phyloP scores from a whole-genome alignment of 768 basidiomycete species.

The Hypholoma fasciculare region DNA sequence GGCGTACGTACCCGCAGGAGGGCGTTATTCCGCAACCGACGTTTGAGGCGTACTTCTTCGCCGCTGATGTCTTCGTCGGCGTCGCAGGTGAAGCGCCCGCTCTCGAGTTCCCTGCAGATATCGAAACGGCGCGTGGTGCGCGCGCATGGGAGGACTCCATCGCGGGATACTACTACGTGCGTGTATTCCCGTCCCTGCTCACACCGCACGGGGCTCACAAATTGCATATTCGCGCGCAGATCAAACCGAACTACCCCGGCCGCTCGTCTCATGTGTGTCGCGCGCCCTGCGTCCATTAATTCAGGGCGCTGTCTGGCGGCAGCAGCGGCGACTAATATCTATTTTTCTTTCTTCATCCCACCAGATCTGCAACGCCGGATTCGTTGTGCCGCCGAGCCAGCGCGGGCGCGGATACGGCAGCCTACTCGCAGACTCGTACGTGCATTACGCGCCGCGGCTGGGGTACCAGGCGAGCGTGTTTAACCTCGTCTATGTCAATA shows the following conservation, averaged over 20 bases:
- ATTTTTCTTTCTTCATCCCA: neutral
- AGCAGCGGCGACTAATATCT: slow-evolving; percentile 5
- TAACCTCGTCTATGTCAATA: slow-evolving; percentile 90
- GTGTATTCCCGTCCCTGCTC: slow-evolving; percentile 1
- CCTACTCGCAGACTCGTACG: slow-evolving; percentile 73
- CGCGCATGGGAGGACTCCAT: slow-evolving; percentile 69
- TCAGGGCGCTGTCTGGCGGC: slow-evolving; percentile 11
- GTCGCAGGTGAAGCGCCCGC: slow-evolving; percentile 32
- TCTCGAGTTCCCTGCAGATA: slow-evolving; percentile 19
- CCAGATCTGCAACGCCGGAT: slow-evolving; percentile 89
- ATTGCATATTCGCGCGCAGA: slow-evolving; percentile 27
- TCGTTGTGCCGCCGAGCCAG: slow-evolving; percentile 67
- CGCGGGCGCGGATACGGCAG: slow-evolving; percentile 69
- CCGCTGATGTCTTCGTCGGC: slow-evolving; percentile 74
- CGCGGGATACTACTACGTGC: slow-evolving; percentile 78
- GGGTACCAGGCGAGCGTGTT: slow-evolving; percentile 84
- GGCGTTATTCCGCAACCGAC: slow-evolving; percentile 46
- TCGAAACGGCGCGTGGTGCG: slow-evolving; percentile 47
- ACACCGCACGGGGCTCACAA: neutral
- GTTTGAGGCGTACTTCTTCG: slow-evolving; percentile 79
- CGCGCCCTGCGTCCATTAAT: slow-evolving; percentile 4
- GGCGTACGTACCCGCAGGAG: slow-evolving; percentile 87
- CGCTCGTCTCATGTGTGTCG: slow-evolving; percentile 82
- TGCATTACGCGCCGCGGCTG: slow-evolving; percentile 77
- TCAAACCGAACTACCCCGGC: slow-evolving; percentile 90